Base-by-base conservation (phyloP, 768 basidiomycete genomes). In the Rubroboletus satanas region DNA sequence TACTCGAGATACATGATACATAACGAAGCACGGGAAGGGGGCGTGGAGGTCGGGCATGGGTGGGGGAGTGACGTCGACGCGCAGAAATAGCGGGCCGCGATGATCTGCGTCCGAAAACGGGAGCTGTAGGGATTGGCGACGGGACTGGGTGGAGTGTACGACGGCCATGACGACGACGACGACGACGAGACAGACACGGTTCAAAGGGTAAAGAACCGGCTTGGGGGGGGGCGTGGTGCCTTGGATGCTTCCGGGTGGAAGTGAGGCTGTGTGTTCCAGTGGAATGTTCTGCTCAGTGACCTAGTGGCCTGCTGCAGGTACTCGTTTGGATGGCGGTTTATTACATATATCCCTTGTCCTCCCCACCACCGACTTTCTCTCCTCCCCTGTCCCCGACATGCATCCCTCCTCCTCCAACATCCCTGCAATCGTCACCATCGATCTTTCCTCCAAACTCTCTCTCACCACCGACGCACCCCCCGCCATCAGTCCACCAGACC, bases 401-500 rank as follows among this genome's bases (percentile, higher is more conserved):
- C 17, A 62, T n/a, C 42, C 59, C 26, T 21, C 61, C 8, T 15
- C 57, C 7, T 41, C 45, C 5, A 62, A 57, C 57, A 73, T 73
- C 2, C 70, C 70, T 37, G 70, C 70, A 21, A 72, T 73, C 51
- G 71, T 72, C 50, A 72, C 71, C 0, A 72, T 66, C 14, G 71
- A 72, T 62, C 61, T 73, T 1, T 72, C 71, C 17, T 73, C 71
- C n/a, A 63, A 54, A 17, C 62, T 54, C 8, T 63, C 68, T 23
- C 57, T 72, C 35, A 52, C 61, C 21, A 35, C 51, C 18, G 23
- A 41, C 47, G 21, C 28, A 38, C 7, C 44, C 46, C 8, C 44
- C 31, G 29, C 52, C 15, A 5, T 28, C 29, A 44, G 47, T 29
- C 53, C 61, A 0, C 50, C 54, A 4, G 57, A 62, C 55, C 47